Base-by-base conservation (phyloP, 169 alveolate genomes). In the Plasmodium inui region DNA sequence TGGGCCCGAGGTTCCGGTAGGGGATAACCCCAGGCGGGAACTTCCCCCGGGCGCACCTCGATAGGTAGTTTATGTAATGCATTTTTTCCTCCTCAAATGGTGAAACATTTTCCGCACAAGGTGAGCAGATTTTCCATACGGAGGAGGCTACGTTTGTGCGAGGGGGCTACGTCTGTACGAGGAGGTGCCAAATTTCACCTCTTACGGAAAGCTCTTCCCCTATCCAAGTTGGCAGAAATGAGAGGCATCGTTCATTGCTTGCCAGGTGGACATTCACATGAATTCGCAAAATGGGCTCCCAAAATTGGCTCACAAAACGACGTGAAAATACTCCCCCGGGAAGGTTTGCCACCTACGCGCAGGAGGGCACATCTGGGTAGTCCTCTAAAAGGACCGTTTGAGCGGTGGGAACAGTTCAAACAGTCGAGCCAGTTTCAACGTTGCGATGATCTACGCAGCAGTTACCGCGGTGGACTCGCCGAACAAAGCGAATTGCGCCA, bases 51-150 rank as follows among this genome's bases (percentile, higher is more conserved):
- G 17, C 3, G 28, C 81, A 53, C 44, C 26, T 50, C 61, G 34
- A 22, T 34, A 74, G 28, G 67, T 74, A 73, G 44, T 44, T 44
- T 73, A 53, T 26, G 55, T 17, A 55, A 14, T 34, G 41, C 12
- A 12, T 50, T 74, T n/a, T n/a, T 39, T 73, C 61, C 67, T 70
- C 41, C 70, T 86, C 7, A 86, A 86, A 22, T 50, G 88, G 46
- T 76, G 37, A 14, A 74, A 53, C 93, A 86, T 86, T 73, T 86
- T 86, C 17, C 17, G 30, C 76, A 67, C 30, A 50, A 50, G 61
- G 61, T 12, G 61, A 12, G 61, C 61, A 50, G 61, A 6, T 14
- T 50, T 50, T 50, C 12, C 61, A 12, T 50, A 3, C 61, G 61
- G 39, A 32, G 3, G 39, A 1, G 39, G 39, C 39, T 32, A 3